phyloP scores from a whole-genome alignment of 2,329 filamentous ascomycete genomes.

The Dactylellina drechsleri region DNA sequence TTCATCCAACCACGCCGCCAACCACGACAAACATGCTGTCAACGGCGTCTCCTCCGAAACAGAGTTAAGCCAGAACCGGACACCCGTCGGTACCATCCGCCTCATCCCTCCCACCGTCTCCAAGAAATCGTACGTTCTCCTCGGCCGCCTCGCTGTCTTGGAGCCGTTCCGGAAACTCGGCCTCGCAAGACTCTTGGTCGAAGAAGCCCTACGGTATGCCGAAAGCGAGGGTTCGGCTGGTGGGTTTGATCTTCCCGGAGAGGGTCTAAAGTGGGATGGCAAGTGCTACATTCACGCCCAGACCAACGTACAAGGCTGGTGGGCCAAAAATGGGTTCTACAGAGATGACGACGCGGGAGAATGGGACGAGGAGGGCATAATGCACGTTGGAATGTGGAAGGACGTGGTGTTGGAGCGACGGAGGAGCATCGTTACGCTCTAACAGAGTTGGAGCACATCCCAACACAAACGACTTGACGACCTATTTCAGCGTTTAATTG shows the following conservation, averaged over 20 bases:
- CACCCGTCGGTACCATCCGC: constrained; percentile 78
- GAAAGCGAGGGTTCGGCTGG: constrained; percentile 68
- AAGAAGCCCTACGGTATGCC: constrained; percentile 75
- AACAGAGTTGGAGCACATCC: not conserved
- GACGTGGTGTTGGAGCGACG: constrained; percentile 48
- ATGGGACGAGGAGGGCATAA: constrained; percentile 86
- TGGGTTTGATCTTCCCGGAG: constrained; percentile 62
- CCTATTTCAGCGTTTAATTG: not conserved
- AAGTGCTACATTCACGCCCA: constrained; percentile 75
- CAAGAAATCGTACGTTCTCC: constrained; percentile 76
- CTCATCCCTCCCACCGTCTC: constrained; percentile 74
- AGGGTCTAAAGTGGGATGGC: constrained; percentile 60
- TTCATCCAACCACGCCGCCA: constrained; percentile 62
- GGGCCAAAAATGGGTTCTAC: constrained; percentile 77
- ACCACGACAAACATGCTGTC: constrained; percentile 63
- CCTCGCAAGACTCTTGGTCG: constrained; percentile 74
- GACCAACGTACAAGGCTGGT: constrained; percentile 71
- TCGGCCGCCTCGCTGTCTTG: constrained; percentile 80
- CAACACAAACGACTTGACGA: constrained; percentile 1
- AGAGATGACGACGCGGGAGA: constrained; percentile 77
- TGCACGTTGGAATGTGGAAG: constrained; percentile 85
- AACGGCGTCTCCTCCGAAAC: constrained; percentile 61
- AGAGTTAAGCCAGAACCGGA: constrained; percentile 58
- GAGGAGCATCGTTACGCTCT: constrained; percentile 44
- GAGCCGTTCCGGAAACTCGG: constrained; percentile 72